phyloP scores from a whole-genome alignment of 768 basidiomycete genomes.

The Leccinum incarnatum region DNA sequence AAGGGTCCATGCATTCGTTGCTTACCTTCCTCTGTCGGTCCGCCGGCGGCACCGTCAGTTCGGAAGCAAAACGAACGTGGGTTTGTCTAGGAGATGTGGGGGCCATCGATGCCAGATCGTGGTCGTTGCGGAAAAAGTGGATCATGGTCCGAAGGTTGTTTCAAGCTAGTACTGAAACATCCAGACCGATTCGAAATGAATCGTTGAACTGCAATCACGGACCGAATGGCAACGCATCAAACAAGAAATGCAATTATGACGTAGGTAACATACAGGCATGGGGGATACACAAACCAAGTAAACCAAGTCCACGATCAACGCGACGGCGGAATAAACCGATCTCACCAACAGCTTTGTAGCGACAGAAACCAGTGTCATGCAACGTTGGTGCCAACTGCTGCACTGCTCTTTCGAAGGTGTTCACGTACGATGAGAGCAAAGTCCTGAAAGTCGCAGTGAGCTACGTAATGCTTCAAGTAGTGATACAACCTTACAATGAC shows the following conservation, averaged over 20 bases:
- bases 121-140: neutral
- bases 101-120: slow-evolving; percentile 26
- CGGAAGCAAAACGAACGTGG: slow-evolving; percentile 33
- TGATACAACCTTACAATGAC: slow-evolving; percentile 16
- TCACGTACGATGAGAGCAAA: slow-evolving; percentile 20
- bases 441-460: slow-evolving; percentile 18
- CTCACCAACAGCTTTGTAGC: neutral
- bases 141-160: neutral
- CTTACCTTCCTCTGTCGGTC: slow-evolving; percentile 34
- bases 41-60: slow-evolving; percentile 31
- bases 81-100: slow-evolving; percentile 10
- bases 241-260: slow-evolving; percentile 12
- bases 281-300: slow-evolving; percentile 6
- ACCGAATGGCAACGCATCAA: slow-evolving; percentile 1
- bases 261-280: slow-evolving; percentile 6
- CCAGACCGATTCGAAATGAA: slow-evolving; percentile 12
- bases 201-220: neutral
- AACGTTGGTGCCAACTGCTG: neutral
- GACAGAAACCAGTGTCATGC: neutral
- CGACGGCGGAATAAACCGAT: neutral
- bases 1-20: neutral
- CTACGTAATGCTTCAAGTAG: neutral
- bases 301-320: slow-evolving; percentile 6
- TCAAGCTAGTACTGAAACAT: neutral
- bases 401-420: slow-evolving; percentile 4